Percentiles rank a stretch among this genome's conserved stretches.
These are phyloP conservation scores for Polyporus tsugae DNA, from an alignment of 1,284 basidiomycete genomes.

Conservation along the genomic window DNA sequence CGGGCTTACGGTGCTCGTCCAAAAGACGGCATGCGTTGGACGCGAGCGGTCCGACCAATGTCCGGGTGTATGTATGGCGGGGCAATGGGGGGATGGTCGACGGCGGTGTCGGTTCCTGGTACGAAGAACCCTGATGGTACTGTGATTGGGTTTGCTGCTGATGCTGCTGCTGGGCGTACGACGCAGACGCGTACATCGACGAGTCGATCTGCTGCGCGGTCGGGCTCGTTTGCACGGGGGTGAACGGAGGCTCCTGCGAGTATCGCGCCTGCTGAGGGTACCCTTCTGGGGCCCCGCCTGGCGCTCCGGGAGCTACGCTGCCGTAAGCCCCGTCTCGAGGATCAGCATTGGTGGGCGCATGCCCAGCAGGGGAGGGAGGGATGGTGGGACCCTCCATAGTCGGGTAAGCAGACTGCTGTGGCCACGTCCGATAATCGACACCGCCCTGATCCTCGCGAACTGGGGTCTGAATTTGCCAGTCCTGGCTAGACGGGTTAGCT, in stretches of 20 bases:
- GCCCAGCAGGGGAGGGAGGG: slow-evolving; percentile 30
- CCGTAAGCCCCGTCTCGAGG: slow-evolving; percentile 39
- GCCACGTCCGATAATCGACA: slow-evolving; percentile 50
- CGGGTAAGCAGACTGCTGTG: slow-evolving; percentile 44
- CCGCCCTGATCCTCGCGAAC: slow-evolving; percentile 44
- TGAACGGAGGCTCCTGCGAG: slow-evolving; percentile 45
- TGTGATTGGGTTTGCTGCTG: slow-evolving; percentile 41
- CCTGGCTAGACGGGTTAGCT: slow-evolving; percentile 30
- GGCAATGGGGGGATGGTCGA: slow-evolving; percentile 55
- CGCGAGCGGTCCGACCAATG: slow-evolving; percentile 87
- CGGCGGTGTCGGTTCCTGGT: slow-evolving; percentile 44
- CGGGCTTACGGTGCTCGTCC: slow-evolving; percentile 84
- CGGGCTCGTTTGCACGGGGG: slow-evolving; percentile 33
- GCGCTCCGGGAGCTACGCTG: slow-evolving; percentile 39
- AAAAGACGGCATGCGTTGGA: slow-evolving; percentile 84
- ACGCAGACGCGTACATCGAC: slow-evolving; percentile 47
- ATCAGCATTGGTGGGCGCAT: slow-evolving; percentile 32
- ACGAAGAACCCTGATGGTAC: slow-evolving; percentile 38
- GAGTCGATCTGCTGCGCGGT: slow-evolving; percentile 39
- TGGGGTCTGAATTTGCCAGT: slow-evolving; percentile 40
- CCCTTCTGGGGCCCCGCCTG: slow-evolving; percentile 26
- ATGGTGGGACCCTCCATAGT: slow-evolving; percentile 38
- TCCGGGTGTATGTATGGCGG: slow-evolving; percentile 80
- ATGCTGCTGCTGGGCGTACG: slow-evolving; percentile 45
- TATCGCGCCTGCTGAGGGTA: slow-evolving; percentile 40